phyloP scores from a whole-genome alignment of 441 rosid genomes.

The Adansonia gregorii region DNA sequence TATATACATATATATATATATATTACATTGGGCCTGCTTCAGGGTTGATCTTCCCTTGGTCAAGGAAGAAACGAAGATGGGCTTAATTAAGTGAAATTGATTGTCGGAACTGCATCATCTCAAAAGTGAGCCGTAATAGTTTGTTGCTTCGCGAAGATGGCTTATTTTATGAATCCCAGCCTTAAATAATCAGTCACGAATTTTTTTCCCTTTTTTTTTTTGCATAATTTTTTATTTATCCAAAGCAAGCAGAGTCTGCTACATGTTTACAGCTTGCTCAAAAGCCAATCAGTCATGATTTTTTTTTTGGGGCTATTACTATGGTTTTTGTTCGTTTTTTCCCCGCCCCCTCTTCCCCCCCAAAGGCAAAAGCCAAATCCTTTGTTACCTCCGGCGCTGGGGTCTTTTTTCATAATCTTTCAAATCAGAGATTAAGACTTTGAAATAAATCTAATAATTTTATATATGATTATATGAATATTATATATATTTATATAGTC shows the following conservation, averaged over 20 bases:
- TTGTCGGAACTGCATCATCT: not conserved
- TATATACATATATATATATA: too few species aligned
- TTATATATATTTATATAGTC: too few species aligned
- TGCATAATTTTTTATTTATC: too few species aligned
- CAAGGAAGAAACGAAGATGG: not conserved
- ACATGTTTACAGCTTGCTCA: too few species aligned
- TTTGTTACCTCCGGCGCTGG: not conserved
- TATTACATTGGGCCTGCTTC: not conserved
- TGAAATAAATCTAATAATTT: too few species aligned
- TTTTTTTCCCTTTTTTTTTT: too few species aligned
- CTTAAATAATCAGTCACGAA: not conserved
- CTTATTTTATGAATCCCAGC: not conserved
- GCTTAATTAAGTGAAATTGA: not conserved
- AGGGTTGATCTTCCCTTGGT: not conserved
- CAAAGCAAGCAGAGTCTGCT: too few species aligned
- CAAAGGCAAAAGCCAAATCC: not conserved
- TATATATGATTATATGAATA: too few species aligned
- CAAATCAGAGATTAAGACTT: too few species aligned
- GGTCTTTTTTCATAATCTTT: not conserved
- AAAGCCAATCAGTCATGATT: too few species aligned
- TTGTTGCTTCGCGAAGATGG: not conserved
- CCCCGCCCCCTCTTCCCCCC: not conserved
- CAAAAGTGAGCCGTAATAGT: not conserved
- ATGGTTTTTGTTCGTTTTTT: not conserved
- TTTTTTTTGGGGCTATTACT: too few species aligned